Percentiles rank a stretch among this genome's conserved stretches.
These are phyloP conservation scores for Lenwebbia sp. DNA, from an alignment of 345 rosid species.

Conservation along the genomic window DNA sequence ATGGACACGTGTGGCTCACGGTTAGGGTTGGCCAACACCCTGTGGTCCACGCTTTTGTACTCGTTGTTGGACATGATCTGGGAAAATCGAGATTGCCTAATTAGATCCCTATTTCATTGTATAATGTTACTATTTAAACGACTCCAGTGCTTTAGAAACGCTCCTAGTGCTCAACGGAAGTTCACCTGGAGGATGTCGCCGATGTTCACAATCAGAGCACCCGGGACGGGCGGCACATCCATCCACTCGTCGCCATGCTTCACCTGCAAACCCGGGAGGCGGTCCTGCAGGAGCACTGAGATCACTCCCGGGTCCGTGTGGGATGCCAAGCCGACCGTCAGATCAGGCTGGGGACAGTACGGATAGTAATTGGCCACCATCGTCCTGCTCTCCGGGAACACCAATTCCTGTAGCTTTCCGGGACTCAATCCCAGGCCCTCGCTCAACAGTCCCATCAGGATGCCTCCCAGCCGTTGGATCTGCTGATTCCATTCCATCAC, in stretches of 20 bases:
- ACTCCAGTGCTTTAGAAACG: background rate
- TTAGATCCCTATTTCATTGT: background rate
- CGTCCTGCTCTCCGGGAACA: conserved; percentile 17
- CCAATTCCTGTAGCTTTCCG: conserved; percentile 18
- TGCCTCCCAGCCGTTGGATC: conserved; percentile 16
- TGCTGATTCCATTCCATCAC: conserved; percentile 26
- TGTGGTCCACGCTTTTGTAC: conserved; percentile 29
- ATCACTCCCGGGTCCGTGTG: conserved; percentile 36
- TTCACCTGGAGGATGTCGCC: conserved; percentile 46
- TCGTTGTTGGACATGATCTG: conserved; percentile 41
- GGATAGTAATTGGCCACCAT: conserved; percentile 44
- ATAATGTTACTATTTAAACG: background rate
- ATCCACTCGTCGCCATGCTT: conserved; percentile 31
- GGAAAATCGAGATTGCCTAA: background rate
- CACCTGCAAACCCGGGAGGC: conserved; percentile 36
- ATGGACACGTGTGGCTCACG: conserved; percentile 18
- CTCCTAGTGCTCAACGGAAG: background rate
- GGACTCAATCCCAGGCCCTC: conserved; percentile 33
- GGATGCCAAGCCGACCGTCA: conserved; percentile 27
- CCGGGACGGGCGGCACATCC: conserved; percentile 31
- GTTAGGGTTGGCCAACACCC: conserved; percentile 30
- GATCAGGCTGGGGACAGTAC: conserved; percentile 43
- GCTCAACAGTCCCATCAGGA: conserved; percentile 25
- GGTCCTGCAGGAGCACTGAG: conserved; percentile 30
- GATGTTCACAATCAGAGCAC: conserved; percentile 35